Percentiles rank a stretch among this genome's conserved stretches.
These are phyloP conservation scores for Trichaptum fuscoviolaceum DNA, from an alignment of 768 basidiomycete species.

Conservation along the genomic window DNA sequence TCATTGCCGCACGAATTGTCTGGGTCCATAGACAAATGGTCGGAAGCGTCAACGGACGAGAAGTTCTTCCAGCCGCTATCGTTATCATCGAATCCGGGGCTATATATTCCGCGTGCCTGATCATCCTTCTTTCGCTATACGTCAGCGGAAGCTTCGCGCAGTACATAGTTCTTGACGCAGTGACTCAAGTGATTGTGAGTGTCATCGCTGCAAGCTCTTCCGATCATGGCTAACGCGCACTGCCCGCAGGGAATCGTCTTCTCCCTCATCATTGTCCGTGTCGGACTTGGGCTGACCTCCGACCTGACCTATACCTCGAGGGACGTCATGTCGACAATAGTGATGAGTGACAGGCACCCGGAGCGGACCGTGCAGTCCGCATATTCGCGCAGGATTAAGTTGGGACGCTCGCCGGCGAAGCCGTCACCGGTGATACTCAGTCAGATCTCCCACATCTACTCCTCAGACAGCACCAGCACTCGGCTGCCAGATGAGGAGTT, in stretches of 20 bases:
- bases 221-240: neutral
- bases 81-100: conserved; percentile 35
- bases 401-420: neutral
- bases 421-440: neutral
- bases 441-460: neutral
- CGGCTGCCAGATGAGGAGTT: neutral
- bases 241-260: conserved; percentile 29
- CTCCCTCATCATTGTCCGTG: conserved; percentile 35
- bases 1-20: conserved; percentile 32
- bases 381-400: neutral
- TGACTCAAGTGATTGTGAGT: conserved; percentile 16
- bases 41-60: conserved; percentile 17
- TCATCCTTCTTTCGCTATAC: conserved; percentile 28
- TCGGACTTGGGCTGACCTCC: conserved; percentile 30
- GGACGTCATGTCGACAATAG: neutral
- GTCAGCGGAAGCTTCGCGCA: conserved; percentile 30
- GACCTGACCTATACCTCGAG: conserved; percentile 27
- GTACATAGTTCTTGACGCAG: conserved; percentile 32
- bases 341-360: neutral
- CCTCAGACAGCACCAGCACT: neutral
- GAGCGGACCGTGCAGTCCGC: neutral
- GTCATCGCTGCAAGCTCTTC: neutral
- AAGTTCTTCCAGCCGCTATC: conserved; percentile 27
- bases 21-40: conserved; percentile 24
- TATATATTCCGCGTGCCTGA: conserved; percentile 30